phyloP scores from a whole-genome alignment of 495 filamentous ascomycete genomes.

The Penicillium goetzii region DNA sequence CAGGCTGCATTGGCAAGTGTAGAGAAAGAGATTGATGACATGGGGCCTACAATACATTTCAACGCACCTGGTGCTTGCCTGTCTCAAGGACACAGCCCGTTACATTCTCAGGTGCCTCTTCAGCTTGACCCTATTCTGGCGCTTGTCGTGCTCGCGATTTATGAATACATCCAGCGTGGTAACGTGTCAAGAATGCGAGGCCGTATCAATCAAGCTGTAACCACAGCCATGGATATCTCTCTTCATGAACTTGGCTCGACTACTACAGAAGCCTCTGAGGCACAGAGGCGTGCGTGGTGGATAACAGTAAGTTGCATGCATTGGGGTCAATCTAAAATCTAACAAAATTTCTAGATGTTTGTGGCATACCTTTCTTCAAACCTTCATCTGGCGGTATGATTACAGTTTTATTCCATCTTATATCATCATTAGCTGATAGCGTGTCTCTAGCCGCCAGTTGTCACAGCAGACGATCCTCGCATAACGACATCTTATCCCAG shows the following conservation, averaged over 20 bases:
- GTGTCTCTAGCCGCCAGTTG: slow-evolving; percentile 41
- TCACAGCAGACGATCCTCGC: slow-evolving; percentile 47
- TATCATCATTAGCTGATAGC: slow-evolving; percentile 1
- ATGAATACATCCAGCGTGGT: slow-evolving; percentile 59
- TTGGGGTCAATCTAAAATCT: slow-evolving; percentile 40
- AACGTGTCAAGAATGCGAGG: slow-evolving; percentile 57
- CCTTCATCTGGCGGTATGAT: slow-evolving; percentile 24
- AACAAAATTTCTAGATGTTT: slow-evolving; percentile 37
- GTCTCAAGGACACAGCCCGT: slow-evolving; percentile 34
- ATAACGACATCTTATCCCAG: slow-evolving; percentile 53
- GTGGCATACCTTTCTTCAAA: slow-evolving; percentile 27
- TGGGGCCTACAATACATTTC: slow-evolving; percentile 29
- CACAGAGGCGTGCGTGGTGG: slow-evolving; percentile 56
- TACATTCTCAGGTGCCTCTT: slow-evolving; percentile 49
- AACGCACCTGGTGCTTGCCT: slow-evolving; percentile 36
- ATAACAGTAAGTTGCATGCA: slow-evolving; percentile 45
- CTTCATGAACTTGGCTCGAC: slow-evolving; percentile 42
- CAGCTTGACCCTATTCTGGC: slow-evolving; percentile 54
- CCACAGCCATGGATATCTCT: slow-evolving; percentile 48
- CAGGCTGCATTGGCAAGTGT: slow-evolving; percentile 50
- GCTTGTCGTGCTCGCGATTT: slow-evolving; percentile 51
- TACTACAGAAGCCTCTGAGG: slow-evolving; percentile 46
- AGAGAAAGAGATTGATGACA: slow-evolving; percentile 51
- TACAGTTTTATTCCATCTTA: not conserved
- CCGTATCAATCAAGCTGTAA: slow-evolving; percentile 52